Percentiles rank a stretch among this genome's conserved stretches.
Conservation (phyloP, 1,284 basidiomycete species). For the Apiotrichum sp. region DNA sequence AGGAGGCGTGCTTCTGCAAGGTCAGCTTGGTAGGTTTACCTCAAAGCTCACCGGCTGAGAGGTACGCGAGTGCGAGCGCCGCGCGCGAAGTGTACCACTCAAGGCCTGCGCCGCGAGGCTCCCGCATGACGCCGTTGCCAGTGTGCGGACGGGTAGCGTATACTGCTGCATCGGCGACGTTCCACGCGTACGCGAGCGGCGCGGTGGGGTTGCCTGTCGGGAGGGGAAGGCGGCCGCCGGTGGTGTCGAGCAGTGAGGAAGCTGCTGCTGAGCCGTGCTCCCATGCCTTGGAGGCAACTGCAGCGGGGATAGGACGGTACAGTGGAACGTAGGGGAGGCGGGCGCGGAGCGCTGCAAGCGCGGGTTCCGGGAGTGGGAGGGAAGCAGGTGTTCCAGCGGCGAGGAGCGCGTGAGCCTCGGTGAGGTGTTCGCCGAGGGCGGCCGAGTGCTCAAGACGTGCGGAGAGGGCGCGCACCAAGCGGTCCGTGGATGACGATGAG, state of each 20-base stretch:
- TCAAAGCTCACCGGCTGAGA: slow-evolving; percentile 26
- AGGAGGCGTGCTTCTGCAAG: slow-evolving; percentile 34
- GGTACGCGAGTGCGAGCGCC: slow-evolving; percentile 31
- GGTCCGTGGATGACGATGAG: background rate
- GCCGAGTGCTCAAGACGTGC: slow-evolving; percentile 30
- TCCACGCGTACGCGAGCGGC: slow-evolving; percentile 35
- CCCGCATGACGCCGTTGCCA: slow-evolving; percentile 30
- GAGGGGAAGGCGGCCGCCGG: slow-evolving; percentile 25
- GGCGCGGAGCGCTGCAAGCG: slow-evolving; percentile 10
- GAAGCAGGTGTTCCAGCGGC: slow-evolving; percentile 25
- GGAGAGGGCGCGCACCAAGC: slow-evolving; percentile 16
- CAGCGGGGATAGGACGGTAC: slow-evolving; percentile 1
- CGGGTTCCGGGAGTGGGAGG: slow-evolving; percentile 24
- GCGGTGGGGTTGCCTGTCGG: slow-evolving; percentile 28
- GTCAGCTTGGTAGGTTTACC: background rate
- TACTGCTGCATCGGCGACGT: slow-evolving; percentile 34
- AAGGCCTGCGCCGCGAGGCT: slow-evolving; percentile 36
- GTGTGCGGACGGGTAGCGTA: slow-evolving; percentile 12
- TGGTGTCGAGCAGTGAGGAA: background rate
- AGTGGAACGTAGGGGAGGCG: slow-evolving; percentile 5
- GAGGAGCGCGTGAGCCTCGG: slow-evolving; percentile 41
- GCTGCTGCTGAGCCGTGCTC: background rate
- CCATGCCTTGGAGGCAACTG: slow-evolving; percentile 2
- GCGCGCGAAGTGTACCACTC: slow-evolving; percentile 38
- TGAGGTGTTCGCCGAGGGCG: slow-evolving; percentile 33